Conservation (phyloP, 768 basidiomycete species). For the Agaricus sinodeliciosus region DNA sequence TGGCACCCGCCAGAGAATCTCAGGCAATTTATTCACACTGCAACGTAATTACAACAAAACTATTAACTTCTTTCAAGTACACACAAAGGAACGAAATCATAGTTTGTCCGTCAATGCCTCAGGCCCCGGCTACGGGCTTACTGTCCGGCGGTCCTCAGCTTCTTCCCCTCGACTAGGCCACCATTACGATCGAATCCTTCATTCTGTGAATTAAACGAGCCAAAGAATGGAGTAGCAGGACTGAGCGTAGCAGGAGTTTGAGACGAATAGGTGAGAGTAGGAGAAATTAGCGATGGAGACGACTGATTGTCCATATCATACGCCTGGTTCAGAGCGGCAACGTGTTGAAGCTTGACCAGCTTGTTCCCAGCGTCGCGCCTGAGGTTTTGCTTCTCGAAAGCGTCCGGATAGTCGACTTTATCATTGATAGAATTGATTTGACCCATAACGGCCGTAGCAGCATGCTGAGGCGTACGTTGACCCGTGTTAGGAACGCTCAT, state of each 20-base stretch:
- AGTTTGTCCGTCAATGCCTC: background rate
- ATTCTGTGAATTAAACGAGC: conserved; percentile 38
- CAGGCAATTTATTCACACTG: too few relatives aligned
- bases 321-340: conserved; percentile 1
- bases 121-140: background rate
- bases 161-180: conserved; percentile 5
- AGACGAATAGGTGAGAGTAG: conserved; percentile 63
- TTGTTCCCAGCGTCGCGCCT: conserved; percentile 20
- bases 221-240: conserved; percentile 68
- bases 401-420: conserved; percentile 16
- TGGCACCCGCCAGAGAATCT: too few relatives aligned
- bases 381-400: conserved; percentile 15
- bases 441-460: conserved; percentile 20
- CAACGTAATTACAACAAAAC: too few relatives aligned
- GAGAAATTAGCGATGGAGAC: conserved; percentile 50
- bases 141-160: background rate
- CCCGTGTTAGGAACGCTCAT: conserved; percentile 35
- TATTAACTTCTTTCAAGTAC: background rate
- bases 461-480: conserved; percentile 27
- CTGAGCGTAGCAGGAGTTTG: conserved; percentile 61
- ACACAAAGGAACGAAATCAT: background rate
- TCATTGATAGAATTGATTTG: conserved; percentile 16
- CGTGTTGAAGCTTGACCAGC: conserved; percentile 4
- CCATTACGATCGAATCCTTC: conserved; percentile 20
- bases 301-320: conserved; percentile 9